Evolutionary conservation across 2,329 filamentous ascomycete genomes (phyloP).

Genomic region (Cladosporium sp.): DNA sequence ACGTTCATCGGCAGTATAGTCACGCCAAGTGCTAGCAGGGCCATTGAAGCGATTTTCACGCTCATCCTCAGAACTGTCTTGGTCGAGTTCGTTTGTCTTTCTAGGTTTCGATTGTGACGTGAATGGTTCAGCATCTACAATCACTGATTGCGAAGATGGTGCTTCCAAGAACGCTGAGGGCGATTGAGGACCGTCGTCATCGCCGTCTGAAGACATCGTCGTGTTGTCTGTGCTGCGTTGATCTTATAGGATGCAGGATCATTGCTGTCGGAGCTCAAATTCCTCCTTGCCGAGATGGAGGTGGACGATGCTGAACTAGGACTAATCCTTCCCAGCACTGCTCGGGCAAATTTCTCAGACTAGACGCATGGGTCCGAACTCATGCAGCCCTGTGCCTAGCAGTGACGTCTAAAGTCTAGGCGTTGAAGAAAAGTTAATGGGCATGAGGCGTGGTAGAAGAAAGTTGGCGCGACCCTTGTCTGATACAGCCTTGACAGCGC

Average conservation of each 20-base stretch:
- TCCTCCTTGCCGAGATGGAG: not conserved
- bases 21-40: slow-evolving; percentile 65
- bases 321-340: not conserved
- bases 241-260: slow-evolving; percentile 1
- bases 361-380: not conserved
- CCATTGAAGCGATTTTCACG: slow-evolving; percentile 71
- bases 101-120: not conserved
- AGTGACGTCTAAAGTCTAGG: not conserved
- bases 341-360: not conserved
- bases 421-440: not conserved
- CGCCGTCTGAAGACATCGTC: slow-evolving; percentile 27
- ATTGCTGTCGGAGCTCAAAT: slow-evolving; percentile 6
- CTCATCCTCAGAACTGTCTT: slow-evolving; percentile 25
- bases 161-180: slow-evolving; percentile 13
- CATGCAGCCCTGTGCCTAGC: not conserved
- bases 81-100: not conserved
- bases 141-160: slow-evolving; percentile 13
- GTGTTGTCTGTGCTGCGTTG: slow-evolving; percentile 12
- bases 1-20: slow-evolving; percentile 63
- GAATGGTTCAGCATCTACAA: slow-evolving; percentile 7
- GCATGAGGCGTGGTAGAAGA: not conserved
- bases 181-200: slow-evolving; percentile 19
- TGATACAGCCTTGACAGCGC: not conserved
- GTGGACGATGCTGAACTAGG: not conserved
- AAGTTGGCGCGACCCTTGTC: not conserved